phyloP scores from a whole-genome alignment of 495 filamentous ascomycete genomes.

The Trichocladium uniseriatum region DNA sequence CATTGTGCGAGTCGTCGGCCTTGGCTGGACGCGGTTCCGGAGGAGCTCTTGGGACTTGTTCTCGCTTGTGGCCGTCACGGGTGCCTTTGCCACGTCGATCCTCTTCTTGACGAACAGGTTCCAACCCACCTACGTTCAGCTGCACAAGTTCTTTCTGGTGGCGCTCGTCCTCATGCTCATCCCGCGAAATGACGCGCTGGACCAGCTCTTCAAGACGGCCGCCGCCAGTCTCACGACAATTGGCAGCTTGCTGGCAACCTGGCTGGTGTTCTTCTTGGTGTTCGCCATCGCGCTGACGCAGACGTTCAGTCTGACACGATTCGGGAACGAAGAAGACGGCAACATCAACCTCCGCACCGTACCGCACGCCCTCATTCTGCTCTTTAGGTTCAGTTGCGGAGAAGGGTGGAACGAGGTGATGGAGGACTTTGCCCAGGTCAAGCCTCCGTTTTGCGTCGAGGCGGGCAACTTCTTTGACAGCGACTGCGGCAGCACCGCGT shows the following conservation, averaged over 20 bases:
- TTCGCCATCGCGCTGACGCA: conserved; percentile 96
- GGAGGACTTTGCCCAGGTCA: conserved; percentile 84
- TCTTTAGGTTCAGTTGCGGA: conserved; percentile 86
- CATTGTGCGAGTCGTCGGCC: conserved; percentile 70
- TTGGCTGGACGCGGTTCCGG: conserved; percentile 88
- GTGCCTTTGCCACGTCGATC: conserved; percentile 69
- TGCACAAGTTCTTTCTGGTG: conserved; percentile 92
- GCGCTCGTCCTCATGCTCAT: conserved; percentile 87
- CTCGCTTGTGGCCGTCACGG: conserved; percentile 75
- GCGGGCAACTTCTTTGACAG: conserved; percentile 61
- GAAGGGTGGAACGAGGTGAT: conserved; percentile 96
- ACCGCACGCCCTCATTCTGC: conserved; percentile 82
- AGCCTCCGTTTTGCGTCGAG: conserved; percentile 64
- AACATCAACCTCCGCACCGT: conserved; percentile 93
- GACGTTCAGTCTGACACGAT: conserved; percentile 89
- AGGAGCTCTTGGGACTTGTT: conserved; percentile 95
- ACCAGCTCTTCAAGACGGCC: conserved; percentile 98
- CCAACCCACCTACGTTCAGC: conserved; percentile 55
- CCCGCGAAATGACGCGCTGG: conserved; percentile 91
- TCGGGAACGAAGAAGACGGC: conserved; percentile 58
- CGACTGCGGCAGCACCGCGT: conserved; percentile 83
- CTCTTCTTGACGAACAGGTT: conserved; percentile 48
- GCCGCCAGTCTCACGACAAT: conserved; percentile 90
- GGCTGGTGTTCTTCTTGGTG: conserved; percentile 92
- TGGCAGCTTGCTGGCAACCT: conserved; percentile 86